Evolutionary conservation across 2,329 filamentous ascomycete species (phyloP).

Genomic region (Penicillium corylophilum): DNA sequence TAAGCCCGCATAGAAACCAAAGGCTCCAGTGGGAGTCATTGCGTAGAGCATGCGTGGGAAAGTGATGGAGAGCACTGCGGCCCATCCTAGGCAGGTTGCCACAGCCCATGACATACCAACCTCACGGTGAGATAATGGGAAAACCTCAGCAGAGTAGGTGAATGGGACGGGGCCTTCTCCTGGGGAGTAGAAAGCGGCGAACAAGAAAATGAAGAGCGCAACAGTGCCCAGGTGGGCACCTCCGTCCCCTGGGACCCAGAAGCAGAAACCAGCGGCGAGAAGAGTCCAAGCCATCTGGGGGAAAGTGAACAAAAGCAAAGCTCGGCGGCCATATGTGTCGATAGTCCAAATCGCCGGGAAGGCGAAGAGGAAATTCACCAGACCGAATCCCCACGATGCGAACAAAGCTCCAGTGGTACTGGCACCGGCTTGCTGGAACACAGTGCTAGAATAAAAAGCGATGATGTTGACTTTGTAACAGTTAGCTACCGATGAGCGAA

Average conservation of each 20-base stretch:
- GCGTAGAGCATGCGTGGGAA: slow-evolving; percentile 50
- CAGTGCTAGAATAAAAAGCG: slow-evolving; percentile 69
- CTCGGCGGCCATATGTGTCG: slow-evolving; percentile 64
- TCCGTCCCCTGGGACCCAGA: slow-evolving; percentile 47
- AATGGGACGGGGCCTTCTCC: slow-evolving; percentile 59
- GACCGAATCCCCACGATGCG: slow-evolving; percentile 64
- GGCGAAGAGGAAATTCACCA: slow-evolving; percentile 66
- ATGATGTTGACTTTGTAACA: slow-evolving; percentile 62
- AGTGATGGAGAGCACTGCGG: slow-evolving; percentile 51
- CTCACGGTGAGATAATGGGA: slow-evolving; percentile 6
- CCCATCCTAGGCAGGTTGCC: slow-evolving; percentile 50
- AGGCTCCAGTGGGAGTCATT: slow-evolving; percentile 55
- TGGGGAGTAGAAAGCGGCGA: slow-evolving; percentile 63
- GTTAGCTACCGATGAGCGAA: neutral
- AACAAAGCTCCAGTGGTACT: slow-evolving; percentile 56
- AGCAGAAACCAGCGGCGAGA: slow-evolving; percentile 62
- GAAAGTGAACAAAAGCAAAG: slow-evolving; percentile 64
- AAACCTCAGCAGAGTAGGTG: slow-evolving; percentile 57
- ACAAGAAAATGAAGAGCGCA: slow-evolving; percentile 64
- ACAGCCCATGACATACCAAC: slow-evolving; percentile 50
- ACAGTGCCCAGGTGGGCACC: slow-evolving; percentile 54
- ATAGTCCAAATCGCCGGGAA: slow-evolving; percentile 66
- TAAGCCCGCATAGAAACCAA: slow-evolving; percentile 61
- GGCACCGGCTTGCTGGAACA: slow-evolving; percentile 57
- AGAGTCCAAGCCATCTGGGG: slow-evolving; percentile 67